Percentiles rank a stretch among this genome's conserved stretches.
Conservation (phyloP, 2,329 filamentous ascomycete species). For the Epichloe hybrida region DNA sequence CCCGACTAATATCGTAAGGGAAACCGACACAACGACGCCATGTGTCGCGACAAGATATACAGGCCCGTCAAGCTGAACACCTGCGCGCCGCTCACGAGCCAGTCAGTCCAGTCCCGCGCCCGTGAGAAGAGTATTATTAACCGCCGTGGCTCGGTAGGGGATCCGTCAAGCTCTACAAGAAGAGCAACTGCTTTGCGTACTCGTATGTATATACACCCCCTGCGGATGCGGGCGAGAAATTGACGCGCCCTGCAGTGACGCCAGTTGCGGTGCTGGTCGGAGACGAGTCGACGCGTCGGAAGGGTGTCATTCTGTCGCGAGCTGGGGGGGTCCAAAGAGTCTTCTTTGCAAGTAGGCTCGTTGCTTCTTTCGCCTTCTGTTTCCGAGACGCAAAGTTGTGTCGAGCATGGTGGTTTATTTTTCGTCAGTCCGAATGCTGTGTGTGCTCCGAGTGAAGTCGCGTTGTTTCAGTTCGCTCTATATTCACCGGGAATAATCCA, state of each 20-base stretch:
- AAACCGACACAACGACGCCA: background rate
- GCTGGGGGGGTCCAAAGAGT: background rate
- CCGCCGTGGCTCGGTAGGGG: background rate
- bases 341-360: background rate
- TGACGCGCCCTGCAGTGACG: background rate
- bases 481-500: too few species aligned
- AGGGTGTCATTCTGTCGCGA: background rate
- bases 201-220: background rate
- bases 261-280: background rate
- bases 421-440: too few species aligned
- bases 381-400: too few species aligned
- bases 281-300: background rate
- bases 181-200: background rate
- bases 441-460: too few species aligned
- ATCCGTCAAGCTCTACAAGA: background rate
- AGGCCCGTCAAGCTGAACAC: background rate
- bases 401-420: too few species aligned
- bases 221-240: too few species aligned
- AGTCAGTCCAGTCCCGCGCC: background rate
- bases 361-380: too few species aligned
- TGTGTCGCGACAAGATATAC: background rate
- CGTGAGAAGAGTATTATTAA: too few species aligned
- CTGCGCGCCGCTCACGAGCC: background rate
- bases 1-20: too few species aligned
- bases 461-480: too few species aligned